These are phyloP conservation scores for Helianthus tuberosus DNA, from an alignment of 129 eudicot species.

Conservation along the genomic window DNA sequence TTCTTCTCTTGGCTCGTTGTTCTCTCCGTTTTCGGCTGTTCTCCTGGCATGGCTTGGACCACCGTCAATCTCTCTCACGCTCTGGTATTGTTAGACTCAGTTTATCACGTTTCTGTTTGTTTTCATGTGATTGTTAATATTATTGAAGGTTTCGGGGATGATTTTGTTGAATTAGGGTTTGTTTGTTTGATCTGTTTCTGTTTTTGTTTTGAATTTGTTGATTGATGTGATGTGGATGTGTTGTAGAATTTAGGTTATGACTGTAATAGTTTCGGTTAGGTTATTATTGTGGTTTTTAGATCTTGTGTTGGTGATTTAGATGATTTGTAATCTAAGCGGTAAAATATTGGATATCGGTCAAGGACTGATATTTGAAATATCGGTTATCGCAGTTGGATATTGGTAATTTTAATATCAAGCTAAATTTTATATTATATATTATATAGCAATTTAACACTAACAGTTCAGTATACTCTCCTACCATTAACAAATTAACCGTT, in stretches of 20 bases:
- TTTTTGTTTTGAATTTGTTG: background rate
- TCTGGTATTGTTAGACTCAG: conserved; percentile 38
- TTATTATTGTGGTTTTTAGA: background rate
- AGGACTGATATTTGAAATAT: no score
- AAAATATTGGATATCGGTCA: no score
- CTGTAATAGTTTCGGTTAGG: background rate
- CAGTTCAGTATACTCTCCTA: no score
- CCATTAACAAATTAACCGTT: no score
- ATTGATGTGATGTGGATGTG: conserved; percentile 14
- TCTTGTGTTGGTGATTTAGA: conserved; percentile 10
- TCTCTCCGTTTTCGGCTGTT: conserved; percentile 72
- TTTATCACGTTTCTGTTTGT: background rate
- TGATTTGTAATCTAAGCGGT: background rate
- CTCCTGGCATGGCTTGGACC: conserved; percentile 98
- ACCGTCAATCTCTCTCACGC: conserved; percentile 81
- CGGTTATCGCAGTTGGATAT: no score
- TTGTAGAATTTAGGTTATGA: background rate
- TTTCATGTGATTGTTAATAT: background rate
- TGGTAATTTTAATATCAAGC: no score
- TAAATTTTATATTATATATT: no score
- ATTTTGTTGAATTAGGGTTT: background rate
- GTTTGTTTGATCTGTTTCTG: conserved; percentile 24
- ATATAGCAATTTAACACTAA: no score
- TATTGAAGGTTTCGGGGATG: conserved; percentile 16
- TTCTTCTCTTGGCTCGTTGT: conserved; percentile 89